Base-by-base conservation (phyloP, 208 protist species). In the Angomonas desouzai region DNA sequence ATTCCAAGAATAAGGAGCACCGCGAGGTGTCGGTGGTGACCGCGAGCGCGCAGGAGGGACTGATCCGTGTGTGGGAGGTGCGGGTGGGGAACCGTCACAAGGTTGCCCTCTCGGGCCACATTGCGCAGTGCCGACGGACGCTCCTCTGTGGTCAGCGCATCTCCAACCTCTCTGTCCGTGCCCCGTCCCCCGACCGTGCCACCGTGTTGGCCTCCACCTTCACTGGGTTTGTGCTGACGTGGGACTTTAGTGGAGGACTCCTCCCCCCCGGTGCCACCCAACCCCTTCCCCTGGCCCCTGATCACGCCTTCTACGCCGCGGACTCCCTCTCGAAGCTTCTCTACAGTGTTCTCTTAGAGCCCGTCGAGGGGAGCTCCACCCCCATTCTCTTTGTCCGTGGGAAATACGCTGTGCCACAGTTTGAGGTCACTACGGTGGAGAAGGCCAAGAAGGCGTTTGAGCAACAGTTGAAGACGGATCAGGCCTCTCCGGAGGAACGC, bases 81-180 rank as follows among this genome's bases (percentile, higher is more conserved):
- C 32, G 57, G 1, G 68, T 43, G 51, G 51, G 23, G 51, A 30
- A n/a, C 23, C 23, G 51, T 57, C 25, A 57, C 25, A 27, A 32
- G 69, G 36, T 40, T 6, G 9, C 25, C 27, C 51, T 3, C 27
- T n/a, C 16, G 51, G n/a, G 29, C 3, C 51, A 32, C 29, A 57
- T 34, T 25, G 51, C 51, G 2, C 83, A 83, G 13, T 92, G 88
- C 68, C 77, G 79, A 7, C 78, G 85, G 43, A 94, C 83, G 36
- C 81, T 94, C 20, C 40, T 88, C 33, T 91, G 85, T 68, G 88
- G 88, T 0, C 85, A 92, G 67, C 82, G 88, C 48, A 90, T 92
- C 51, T 55, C 83, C 6, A 74, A 79, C 63, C 48, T 94, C 25
- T 79, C 70, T 10, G 80, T 92, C 22, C 67, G 74, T 7, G 70